Base-by-base conservation (phyloP, 2,329 filamentous ascomycete genomes). In the Cercospora citrullina region DNA sequence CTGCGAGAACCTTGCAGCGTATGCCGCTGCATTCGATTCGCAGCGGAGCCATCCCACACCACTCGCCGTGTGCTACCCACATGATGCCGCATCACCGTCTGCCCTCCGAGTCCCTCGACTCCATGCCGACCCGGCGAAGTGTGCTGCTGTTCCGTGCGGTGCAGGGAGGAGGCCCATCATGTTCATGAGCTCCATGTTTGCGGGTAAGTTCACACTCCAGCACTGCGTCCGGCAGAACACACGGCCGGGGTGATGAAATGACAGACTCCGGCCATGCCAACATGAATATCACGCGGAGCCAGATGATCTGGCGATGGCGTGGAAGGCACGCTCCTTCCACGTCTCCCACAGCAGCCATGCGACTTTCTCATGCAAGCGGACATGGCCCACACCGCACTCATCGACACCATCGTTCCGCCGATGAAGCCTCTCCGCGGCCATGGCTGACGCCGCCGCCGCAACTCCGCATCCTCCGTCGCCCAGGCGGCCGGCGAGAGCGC, bases 121-220 rank as follows among this genome's bases (percentile, higher is more conserved):
- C 36, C 5, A n/a, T 42, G 36, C 36, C 36, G 36, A 6, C 36
- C 36, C 36, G 36, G 36, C 16, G 36, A n/a, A 3, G 36, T n/a
- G 36, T n/a, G 36, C 36, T 42, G 36, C 36, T 42, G 36, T 42
- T 42, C 36, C 26, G 33, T 61, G 30, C 33, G 59, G 36, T 26
- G 31, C 59, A 21, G 26, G 30, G n/a, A 59, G 57, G 33, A n/a
- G 33, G n/a, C 18, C 21, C 33, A 42, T 26, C 59, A 61, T 72
- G 70, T 72, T 72, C 64, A 70, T 70, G 70, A 60, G 66, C 31
- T 59, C 68, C 21, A 58, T 70, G 55, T 70, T 72, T 62, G 65
- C 68, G 28, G 70, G 70, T 72, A 60, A 57, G 62, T 51, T 1
- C 45, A 5, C 45, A 7, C 18, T 51, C 18, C 45, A 51, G 18